Conservation (phyloP, 306 rosid species). For the Vigna mungo region DNA sequence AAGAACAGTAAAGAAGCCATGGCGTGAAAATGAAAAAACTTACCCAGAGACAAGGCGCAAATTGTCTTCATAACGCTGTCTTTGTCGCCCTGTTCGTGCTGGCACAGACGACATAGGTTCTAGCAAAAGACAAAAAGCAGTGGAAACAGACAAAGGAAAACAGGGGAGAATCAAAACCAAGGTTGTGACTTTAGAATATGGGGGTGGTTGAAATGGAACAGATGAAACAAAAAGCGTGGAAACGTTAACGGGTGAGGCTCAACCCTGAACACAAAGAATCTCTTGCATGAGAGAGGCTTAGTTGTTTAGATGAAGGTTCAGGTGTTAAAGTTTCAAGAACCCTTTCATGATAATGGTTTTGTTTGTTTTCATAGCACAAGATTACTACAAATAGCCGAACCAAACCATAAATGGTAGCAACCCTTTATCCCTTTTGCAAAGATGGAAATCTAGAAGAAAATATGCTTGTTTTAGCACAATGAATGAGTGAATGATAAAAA, state of each 20-base stretch:
- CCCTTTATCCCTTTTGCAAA: neutral
- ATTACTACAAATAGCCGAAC: slow-evolving; percentile 38
- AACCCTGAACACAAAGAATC: slow-evolving; percentile 20
- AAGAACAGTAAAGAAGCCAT: neutral
- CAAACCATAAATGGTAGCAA: neutral
- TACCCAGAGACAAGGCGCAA: slow-evolving; percentile 91
- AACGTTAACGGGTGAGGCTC: slow-evolving; percentile 18
- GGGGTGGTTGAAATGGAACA: slow-evolving; percentile 1
- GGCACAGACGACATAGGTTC: slow-evolving; percentile 59
- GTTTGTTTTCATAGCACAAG: neutral
- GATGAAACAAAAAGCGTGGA: neutral
- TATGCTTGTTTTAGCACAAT: slow-evolving; percentile 10
- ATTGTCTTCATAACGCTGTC: slow-evolving; percentile 77
- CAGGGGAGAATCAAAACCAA: slow-evolving; percentile 22
- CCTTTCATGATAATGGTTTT: neutral
- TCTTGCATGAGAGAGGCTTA: slow-evolving; percentile 38
- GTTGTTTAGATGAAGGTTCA: slow-evolving; percentile 27
- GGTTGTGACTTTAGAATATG: slow-evolving; percentile 20
- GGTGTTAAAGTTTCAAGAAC: slow-evolving; percentile 17
- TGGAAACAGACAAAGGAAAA: slow-evolving; percentile 28
- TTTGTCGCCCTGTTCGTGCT: slow-evolving; percentile 75
- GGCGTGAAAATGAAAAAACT: slow-evolving; percentile 34
- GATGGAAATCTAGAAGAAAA: slow-evolving; percentile 10
- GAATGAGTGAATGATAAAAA: neutral
- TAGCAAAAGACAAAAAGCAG: slow-evolving; percentile 20